Percentiles rank a stretch among this genome's conserved stretches.
These are phyloP conservation scores for Ephemerocybe angulata DNA, from an alignment of 768 basidiomycete genomes.

Conservation along the genomic window DNA sequence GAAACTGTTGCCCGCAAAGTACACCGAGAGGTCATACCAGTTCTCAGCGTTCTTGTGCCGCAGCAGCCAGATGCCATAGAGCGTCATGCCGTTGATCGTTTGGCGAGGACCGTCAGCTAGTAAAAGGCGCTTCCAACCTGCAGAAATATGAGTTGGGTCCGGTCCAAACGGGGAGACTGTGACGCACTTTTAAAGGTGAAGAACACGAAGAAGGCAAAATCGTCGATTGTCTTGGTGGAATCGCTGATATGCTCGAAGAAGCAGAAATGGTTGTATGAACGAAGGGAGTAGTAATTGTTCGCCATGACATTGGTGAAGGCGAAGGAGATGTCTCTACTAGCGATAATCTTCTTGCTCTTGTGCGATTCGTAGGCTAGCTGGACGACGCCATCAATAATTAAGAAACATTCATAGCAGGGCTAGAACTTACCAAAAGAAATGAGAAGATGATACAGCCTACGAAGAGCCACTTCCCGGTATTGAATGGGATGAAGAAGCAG, in stretches of 20 bases:
- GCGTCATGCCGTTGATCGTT: constrained; percentile 94
- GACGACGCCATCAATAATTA: neutral
- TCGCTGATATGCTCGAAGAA: constrained; percentile 96
- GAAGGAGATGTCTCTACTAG: constrained; percentile 94
- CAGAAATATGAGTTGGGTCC: neutral
- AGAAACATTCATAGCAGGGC: neutral
- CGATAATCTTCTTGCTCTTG: constrained; percentile 92
- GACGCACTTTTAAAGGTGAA: constrained; percentile 95
- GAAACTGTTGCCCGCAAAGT: constrained; percentile 71
- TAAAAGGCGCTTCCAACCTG: constrained; percentile 44
- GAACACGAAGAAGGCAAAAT: constrained; percentile 99
- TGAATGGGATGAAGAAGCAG: constrained; percentile 85
- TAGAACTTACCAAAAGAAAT: constrained; percentile 77
- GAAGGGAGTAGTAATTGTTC: constrained; percentile 92
- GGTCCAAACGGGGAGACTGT: neutral
- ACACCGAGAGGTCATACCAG: constrained; percentile 73
- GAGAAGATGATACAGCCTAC: constrained; percentile 97
- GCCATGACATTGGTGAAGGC: constrained; percentile 98
- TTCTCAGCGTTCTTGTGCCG: constrained; percentile 37
- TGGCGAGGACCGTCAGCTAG: constrained; percentile 97
- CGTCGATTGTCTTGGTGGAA: constrained; percentile 94
- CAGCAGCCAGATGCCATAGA: constrained; percentile 77
- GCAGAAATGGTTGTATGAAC: constrained; percentile 98
- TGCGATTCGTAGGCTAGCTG: constrained; percentile 85
- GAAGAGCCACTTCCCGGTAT: constrained; percentile 92